Evolutionary conservation across 495 filamentous ascomycete species (phyloP).

Genomic region (Clohesyomyces aquaticus): DNA sequence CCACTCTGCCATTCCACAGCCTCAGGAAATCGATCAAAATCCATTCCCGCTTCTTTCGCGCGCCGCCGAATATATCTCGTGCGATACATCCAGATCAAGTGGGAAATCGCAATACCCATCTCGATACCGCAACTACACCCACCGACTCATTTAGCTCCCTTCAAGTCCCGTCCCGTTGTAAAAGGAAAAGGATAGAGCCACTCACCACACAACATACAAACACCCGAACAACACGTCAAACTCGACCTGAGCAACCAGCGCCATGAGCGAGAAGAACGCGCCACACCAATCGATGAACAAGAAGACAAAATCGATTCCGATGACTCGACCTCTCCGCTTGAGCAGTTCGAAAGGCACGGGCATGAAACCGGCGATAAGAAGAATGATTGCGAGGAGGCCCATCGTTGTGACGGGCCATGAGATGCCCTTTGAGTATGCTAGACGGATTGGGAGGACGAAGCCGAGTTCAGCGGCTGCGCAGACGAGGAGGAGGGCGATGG

Average conservation of each 20-base stretch:
- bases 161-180: neutral
- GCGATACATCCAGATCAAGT: conserved; percentile 67
- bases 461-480: conserved; percentile 64
- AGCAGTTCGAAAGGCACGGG: conserved; percentile 73
- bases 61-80: conserved; percentile 61
- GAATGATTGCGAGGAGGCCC: conserved; percentile 61
- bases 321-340: conserved; percentile 68
- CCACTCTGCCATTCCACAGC: conserved; percentile 17
- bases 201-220: conserved; percentile 68
- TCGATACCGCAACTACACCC: conserved; percentile 59
- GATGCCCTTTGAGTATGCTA: conserved; percentile 57
- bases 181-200: neutral
- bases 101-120: conserved; percentile 67
- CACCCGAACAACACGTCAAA: conserved; percentile 72
- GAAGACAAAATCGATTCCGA: conserved; percentile 70
- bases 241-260: conserved; percentile 66
- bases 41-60: conserved; percentile 60
- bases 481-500: conserved; percentile 45
- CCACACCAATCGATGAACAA: conserved; percentile 70
- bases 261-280: conserved; percentile 74
- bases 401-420: conserved; percentile 63
- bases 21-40: conserved; percentile 62
- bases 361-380: conserved; percentile 62
- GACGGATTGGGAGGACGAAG: conserved; percentile 68
- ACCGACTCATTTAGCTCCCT: too few species aligned